A percentile compares a stretch with the other conserved stretches of the same genome.
phyloP scores from a whole-genome alignment of 768 basidiomycete species.

The Amylocystis lapponica region DNA sequence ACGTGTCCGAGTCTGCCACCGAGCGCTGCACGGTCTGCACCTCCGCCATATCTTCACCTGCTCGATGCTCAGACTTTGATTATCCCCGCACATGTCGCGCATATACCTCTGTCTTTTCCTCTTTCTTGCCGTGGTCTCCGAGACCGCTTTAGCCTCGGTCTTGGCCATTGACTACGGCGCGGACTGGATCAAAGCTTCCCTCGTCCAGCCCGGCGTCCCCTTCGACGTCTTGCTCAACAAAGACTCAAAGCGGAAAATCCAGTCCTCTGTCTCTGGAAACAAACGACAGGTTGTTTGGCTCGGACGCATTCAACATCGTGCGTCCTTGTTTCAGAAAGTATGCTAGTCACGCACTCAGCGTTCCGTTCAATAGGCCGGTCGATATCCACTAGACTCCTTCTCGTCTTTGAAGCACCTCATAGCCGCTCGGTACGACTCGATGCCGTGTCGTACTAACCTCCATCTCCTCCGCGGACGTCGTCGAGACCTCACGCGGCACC shows the following conservation, averaged over 20 bases:
- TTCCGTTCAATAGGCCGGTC: constrained; percentile 59
- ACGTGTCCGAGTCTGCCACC: too few relatives aligned
- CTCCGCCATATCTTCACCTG: too few relatives aligned
- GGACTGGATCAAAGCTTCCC: constrained; percentile 94
- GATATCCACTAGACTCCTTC: constrained; percentile 87
- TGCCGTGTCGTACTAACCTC: constrained; percentile 45
- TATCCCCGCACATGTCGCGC: too few relatives aligned
- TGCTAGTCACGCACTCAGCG: too few relatives aligned
- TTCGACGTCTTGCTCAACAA: constrained; percentile 96
- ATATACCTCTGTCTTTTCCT: constrained; percentile 11
- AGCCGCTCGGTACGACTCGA: constrained; percentile 60
- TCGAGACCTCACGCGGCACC: constrained; percentile 53
- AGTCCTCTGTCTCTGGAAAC: constrained; percentile 87
- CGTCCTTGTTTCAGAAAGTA: too few relatives aligned
- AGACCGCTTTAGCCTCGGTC: constrained; percentile 52
- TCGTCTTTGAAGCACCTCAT: constrained; percentile 80
- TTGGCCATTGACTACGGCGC: constrained; percentile 98
- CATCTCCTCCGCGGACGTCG: constrained; percentile 25
- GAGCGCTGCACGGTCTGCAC: too few relatives aligned
- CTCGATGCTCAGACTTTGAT: too few relatives aligned
- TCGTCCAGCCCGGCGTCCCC: constrained; percentile 45
- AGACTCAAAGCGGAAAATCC: constrained; percentile 95
- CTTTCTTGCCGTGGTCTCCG: constrained; percentile 14
- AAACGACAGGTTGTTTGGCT: constrained; percentile 85
- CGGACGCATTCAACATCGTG: constrained; percentile 85